phyloP scores from a whole-genome alignment of 2,329 filamentous ascomycete genomes.

The Spiromastix sp. region DNA sequence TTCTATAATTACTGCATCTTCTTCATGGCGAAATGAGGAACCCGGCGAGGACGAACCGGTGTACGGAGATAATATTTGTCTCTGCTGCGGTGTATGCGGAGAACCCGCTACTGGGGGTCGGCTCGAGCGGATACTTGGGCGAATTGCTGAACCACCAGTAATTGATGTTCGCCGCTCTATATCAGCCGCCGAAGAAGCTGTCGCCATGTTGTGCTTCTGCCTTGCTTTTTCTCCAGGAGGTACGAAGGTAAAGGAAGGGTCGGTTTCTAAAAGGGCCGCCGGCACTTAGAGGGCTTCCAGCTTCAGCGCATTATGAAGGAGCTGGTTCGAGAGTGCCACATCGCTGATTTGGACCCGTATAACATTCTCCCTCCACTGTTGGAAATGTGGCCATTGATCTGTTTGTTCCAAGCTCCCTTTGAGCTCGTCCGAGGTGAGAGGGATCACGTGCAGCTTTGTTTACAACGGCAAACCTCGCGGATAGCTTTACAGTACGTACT shows the following conservation, averaged over 20 bases:
- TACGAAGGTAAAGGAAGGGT: conserved; percentile 1
- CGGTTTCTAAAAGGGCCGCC: too few species aligned
- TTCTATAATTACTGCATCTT: conserved; percentile 77
- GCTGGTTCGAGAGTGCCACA: too few species aligned
- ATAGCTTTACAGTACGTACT: too few species aligned
- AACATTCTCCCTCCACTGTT: too few species aligned
- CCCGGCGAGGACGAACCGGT: conserved; percentile 49
- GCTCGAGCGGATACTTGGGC: conserved; percentile 14
- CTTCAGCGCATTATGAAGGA: too few species aligned
- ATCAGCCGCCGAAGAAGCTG: conserved; percentile 16
- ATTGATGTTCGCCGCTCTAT: conserved; percentile 17
- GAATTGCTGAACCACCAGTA: conserved; percentile 10
- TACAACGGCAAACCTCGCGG: too few species aligned
- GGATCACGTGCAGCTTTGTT: too few species aligned
- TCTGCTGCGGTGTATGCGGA: conserved; percentile 51
- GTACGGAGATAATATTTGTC: conserved; percentile 40
- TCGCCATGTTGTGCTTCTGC: conserved; percentile 7
- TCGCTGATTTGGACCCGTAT: too few species aligned
- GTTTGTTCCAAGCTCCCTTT: too few species aligned
- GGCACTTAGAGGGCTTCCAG: too few species aligned
- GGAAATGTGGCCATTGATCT: too few species aligned
- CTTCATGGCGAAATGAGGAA: conserved; percentile 56
- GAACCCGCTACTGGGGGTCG: conserved; percentile 26
- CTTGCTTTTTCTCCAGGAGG: background rate
- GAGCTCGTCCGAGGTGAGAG: too few species aligned